phyloP scores from a whole-genome alignment of 2,329 filamentous ascomycete genomes.

The Botryotinia convoluta region DNA sequence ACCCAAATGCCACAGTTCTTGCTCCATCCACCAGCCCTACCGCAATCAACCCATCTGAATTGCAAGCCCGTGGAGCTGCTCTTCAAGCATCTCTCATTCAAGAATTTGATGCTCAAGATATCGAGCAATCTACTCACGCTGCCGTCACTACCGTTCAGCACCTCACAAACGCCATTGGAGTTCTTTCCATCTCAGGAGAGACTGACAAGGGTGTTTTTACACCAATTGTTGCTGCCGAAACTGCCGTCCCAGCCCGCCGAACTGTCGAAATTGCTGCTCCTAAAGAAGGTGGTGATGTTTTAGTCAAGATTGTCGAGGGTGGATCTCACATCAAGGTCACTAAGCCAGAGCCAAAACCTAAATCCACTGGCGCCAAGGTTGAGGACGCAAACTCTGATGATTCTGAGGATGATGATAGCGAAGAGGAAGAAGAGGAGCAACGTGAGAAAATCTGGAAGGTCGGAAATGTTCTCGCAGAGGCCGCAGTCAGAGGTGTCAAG shows the following conservation, averaged over 20 bases:
- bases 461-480: conserved; percentile 78
- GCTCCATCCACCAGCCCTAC: conserved; percentile 75
- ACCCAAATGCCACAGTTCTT: conserved; percentile 78
- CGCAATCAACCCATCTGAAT: conserved; percentile 91
- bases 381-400: conserved; percentile 57
- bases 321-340: conserved; percentile 89
- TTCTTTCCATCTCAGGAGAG: conserved; percentile 63
- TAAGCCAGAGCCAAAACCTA: conserved; percentile 76
- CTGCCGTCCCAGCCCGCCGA: conserved; percentile 83
- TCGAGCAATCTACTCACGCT: conserved; percentile 93
- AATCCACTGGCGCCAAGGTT: conserved; percentile 58
- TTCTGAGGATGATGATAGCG: conserved; percentile 54
- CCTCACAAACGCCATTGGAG: conserved; percentile 82
- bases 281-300: conserved; percentile 79
- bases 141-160: conserved; percentile 93
- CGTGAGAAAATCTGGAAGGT: conserved; percentile 92
- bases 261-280: conserved; percentile 75
- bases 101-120: conserved; percentile 90
- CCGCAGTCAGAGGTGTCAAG: conserved; percentile 78
- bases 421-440: conserved; percentile 83
- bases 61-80: conserved; percentile 83
- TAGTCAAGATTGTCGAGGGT: conserved; percentile 86
- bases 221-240: conserved; percentile 79
- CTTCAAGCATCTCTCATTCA: conserved; percentile 93
- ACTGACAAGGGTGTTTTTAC: conserved; percentile 68